These are phyloP conservation scores for Stellera chamaejasme DNA, from an alignment of 345 rosid species.

Conservation along the genomic window DNA sequence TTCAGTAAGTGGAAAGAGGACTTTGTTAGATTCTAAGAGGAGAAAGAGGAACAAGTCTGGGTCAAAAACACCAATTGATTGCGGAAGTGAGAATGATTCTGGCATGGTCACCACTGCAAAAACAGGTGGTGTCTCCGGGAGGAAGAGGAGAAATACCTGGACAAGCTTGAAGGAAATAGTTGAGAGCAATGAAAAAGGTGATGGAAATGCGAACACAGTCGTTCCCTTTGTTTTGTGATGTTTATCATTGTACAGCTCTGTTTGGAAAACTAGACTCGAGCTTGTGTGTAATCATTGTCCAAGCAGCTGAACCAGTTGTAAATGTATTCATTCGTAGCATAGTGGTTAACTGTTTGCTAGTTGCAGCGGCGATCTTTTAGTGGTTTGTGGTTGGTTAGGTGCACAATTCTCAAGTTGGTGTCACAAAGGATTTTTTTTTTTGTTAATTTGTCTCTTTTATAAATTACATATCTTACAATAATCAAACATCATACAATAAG, in stretches of 20 bases:
- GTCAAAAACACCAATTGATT: conserved; percentile 25
- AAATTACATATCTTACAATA: too few relatives aligned
- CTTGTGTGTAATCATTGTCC: too few relatives aligned
- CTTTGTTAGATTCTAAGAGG: conserved; percentile 34
- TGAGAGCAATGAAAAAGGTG: conserved; percentile 21
- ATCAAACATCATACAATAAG: too few relatives aligned
- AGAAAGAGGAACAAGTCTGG: conserved; percentile 37
- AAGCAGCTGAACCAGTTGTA: too few relatives aligned
- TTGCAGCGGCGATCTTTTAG: too few relatives aligned
- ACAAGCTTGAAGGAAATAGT: conserved; percentile 43
- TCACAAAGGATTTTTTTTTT: too few relatives aligned
- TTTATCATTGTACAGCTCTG: not conserved
- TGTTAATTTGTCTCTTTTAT: too few relatives aligned
- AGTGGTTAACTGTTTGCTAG: too few relatives aligned
- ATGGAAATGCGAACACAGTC: conserved; percentile 11
- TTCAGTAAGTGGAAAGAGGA: conserved; percentile 10
- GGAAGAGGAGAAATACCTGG: conserved; percentile 46
- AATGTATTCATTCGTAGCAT: too few relatives aligned
- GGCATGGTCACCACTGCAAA: conserved; percentile 9
- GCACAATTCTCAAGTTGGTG: too few relatives aligned
- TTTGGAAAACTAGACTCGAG: too few relatives aligned
- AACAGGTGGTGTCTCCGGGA: conserved; percentile 23
- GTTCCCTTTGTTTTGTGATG: conserved; percentile 25
- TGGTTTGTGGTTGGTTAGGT: too few relatives aligned
- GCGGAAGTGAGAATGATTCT: conserved; percentile 19